These are phyloP conservation scores for Yamadazyma aaseri DNA, from an alignment of 1,139 yeast species.

Conservation along the genomic window DNA sequence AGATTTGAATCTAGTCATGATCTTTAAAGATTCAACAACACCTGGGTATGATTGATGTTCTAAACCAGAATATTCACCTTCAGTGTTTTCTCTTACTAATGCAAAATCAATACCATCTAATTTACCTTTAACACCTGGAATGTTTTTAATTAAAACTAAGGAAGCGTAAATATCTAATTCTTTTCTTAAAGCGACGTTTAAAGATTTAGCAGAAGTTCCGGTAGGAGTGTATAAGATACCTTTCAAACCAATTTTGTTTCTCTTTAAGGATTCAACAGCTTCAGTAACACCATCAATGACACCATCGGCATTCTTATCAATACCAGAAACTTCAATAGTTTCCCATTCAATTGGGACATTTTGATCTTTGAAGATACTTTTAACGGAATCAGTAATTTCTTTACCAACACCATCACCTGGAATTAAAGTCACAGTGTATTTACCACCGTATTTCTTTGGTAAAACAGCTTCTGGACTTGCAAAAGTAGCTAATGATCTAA, in stretches of 20 bases:
- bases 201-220: conserved; percentile 56
- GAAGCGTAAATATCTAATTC: conserved; percentile 95
- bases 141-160: conserved; percentile 85
- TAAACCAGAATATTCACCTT: conserved; percentile 98
- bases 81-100: conserved; percentile 93
- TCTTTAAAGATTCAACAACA: conserved; percentile 94
- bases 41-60: conserved; percentile 98
- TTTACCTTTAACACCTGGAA: conserved; percentile 92
- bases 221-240: conserved; percentile 94
- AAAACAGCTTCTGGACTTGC: conserved; percentile 59
- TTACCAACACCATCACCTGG: conserved; percentile 99
- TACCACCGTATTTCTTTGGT: conserved; percentile 94
- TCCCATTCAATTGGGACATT: conserved; percentile 95
- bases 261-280: conserved; percentile 88
- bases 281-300: conserved; percentile 50
- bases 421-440: conserved; percentile 86
- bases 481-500: conserved; percentile 47
- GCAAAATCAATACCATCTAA: conserved; percentile 88
- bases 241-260: conserved; percentile 96
- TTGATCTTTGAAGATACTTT: conserved; percentile 81
- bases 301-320: conserved; percentile 59
- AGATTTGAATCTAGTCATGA: conserved; percentile 90
- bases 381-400: conserved; percentile 92
- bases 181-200: conserved; percentile 95
- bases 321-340: conserved; percentile 83